Percentiles rank a stretch among this genome's conserved stretches.
Conservation (phyloP, 2,329 filamentous ascomycete species). For the Paraphoma chrysanthemicola region DNA sequence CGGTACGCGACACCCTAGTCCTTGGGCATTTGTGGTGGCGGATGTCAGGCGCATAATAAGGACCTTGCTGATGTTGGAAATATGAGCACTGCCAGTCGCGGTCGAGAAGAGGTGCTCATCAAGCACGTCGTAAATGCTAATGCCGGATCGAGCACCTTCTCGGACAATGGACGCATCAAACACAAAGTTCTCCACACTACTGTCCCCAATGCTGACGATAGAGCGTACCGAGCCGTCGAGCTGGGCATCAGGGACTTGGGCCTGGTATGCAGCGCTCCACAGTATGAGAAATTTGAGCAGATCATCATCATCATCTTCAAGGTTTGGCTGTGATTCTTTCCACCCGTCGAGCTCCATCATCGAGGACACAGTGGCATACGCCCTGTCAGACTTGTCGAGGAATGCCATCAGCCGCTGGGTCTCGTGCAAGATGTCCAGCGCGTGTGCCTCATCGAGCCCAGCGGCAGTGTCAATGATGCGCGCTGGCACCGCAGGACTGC, state of each 20-base stretch:
- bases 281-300: slow-evolving; percentile 56
- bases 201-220: slow-evolving; percentile 42
- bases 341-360: slow-evolving; percentile 54
- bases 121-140: slow-evolving; percentile 61
- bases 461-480: slow-evolving; percentile 57
- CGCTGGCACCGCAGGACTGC: slow-evolving; percentile 57
- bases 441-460: slow-evolving; percentile 34
- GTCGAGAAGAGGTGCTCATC: slow-evolving; percentile 56
- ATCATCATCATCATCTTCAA: slow-evolving; percentile 44
- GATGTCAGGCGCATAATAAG: slow-evolving; percentile 55
- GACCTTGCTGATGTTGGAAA: slow-evolving; percentile 56
- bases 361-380: slow-evolving; percentile 64
- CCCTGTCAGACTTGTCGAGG: slow-evolving; percentile 62
- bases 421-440: slow-evolving; percentile 60
- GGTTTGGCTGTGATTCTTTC: slow-evolving; percentile 21
- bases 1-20: slow-evolving; percentile 59
- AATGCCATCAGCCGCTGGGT: slow-evolving; percentile 68
- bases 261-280: slow-evolving; percentile 57
- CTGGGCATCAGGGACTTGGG: slow-evolving; percentile 50
- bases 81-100: slow-evolving; percentile 31
- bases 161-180: slow-evolving; percentile 35
- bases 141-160: slow-evolving; percentile 27
- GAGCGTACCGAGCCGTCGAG: slow-evolving; percentile 55
- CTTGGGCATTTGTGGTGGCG: slow-evolving; percentile 44
- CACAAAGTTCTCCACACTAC: slow-evolving; percentile 32